A percentile compares a stretch with the other conserved stretches of the same genome.
Evolutionary conservation across 116 monocot species (phyloP).

Genomic region (Phalaenopsis hybrid): DNA sequence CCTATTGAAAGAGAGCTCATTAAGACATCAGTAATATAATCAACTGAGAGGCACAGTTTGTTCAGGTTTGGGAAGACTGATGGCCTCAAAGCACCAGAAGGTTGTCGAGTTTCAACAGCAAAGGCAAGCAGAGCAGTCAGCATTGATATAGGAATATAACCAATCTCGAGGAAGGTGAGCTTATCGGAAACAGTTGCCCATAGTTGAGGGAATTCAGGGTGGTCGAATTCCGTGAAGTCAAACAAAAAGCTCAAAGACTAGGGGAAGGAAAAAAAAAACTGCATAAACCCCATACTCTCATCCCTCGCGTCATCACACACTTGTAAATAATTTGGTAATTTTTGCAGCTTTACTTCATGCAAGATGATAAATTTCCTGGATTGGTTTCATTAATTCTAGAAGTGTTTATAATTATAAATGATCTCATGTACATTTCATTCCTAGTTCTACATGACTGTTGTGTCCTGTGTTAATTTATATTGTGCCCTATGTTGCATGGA

Average conservation of each 20-base stretch:
- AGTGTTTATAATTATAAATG: too few species aligned
- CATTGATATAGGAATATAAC: slow-evolving; percentile 69
- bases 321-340: too few species aligned
- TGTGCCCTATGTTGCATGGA: too few species aligned
- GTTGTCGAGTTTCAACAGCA: slow-evolving; percentile 16
- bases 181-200: slow-evolving; percentile 59
- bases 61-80: slow-evolving; percentile 57
- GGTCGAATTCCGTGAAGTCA: slow-evolving; percentile 59
- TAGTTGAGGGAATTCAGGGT: slow-evolving; percentile 52
- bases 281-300: not conserved
- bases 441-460: too few species aligned
- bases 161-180: slow-evolving; percentile 69
- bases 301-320: too few species aligned
- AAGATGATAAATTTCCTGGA: too few species aligned
- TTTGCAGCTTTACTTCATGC: too few species aligned
- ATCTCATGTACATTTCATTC: too few species aligned
- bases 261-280: slow-evolving; percentile 15
- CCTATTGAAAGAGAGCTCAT: slow-evolving; percentile 51
- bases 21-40: slow-evolving; percentile 65
- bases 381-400: too few species aligned
- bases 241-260: slow-evolving; percentile 71
- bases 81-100: slow-evolving; percentile 15
- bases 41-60: slow-evolving; percentile 71
- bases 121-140: slow-evolving; percentile 37
- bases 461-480: too few species aligned